These are phyloP conservation scores for Ambrosiella cleistominuta DNA, from an alignment of 2,329 filamentous ascomycete species.

Conservation along the genomic window DNA sequence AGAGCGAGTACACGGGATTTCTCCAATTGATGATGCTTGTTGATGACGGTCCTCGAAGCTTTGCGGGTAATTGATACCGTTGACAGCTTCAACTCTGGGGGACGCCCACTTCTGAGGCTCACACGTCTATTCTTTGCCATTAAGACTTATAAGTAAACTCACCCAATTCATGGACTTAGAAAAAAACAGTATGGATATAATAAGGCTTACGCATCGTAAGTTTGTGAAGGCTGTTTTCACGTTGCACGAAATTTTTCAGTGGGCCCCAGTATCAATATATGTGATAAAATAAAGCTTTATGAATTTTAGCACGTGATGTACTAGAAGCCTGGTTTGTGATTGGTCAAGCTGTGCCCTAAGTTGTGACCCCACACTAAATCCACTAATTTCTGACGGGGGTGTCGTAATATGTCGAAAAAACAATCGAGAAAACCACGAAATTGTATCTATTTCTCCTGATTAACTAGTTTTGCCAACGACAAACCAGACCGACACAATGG, in stretches of 20 bases:
- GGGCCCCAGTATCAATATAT: conserved; percentile 4
- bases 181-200: background rate
- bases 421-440: conserved; percentile 2
- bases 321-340: background rate
- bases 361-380: conserved; percentile 6
- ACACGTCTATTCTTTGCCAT: conserved; percentile 19
- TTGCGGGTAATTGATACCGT: conserved; percentile 37
- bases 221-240: background rate
- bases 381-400: background rate
- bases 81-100: conserved; percentile 33
- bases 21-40: conserved; percentile 46
- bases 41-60: conserved; percentile 46
- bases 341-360: conserved; percentile 9
- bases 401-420: conserved; percentile 7
- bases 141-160: background rate
- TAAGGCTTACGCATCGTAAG: background rate
- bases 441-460: conserved; percentile 5
- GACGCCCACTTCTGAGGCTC: conserved; percentile 28
- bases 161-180: background rate
- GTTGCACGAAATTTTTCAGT: conserved; percentile 9
- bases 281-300: background rate
- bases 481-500: conserved; percentile 20
- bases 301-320: background rate
- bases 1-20: conserved; percentile 42
- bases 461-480: conserved; percentile 12